Evolutionary conservation across 352 stramenopile species (phyloP), one percentile per base, ranked within the genome.

Genomic region (Plasmopara halstedii): DNA sequence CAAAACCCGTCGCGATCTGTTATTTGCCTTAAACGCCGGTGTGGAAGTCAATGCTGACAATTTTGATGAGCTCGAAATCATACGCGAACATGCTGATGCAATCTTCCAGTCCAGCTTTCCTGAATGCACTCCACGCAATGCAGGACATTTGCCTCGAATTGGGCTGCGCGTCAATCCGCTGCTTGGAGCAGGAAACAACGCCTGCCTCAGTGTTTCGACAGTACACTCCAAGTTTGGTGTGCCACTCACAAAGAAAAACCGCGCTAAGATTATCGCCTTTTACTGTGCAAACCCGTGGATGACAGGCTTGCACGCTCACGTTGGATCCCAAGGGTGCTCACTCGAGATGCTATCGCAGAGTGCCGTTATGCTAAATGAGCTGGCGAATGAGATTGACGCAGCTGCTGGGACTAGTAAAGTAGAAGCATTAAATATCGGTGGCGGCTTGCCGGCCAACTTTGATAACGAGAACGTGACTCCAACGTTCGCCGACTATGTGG

Each of bases 21-120:
- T 70, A 23, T 88, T 88, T 37, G 84, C 86, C 6, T 75, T 97
- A 25, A 73, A 73, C 17, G 65, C 77, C 14, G 85, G 89, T 15
- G 73, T 95, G 19, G 70, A 94, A 39, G 64, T 97, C 22, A 97
- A 97, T 62, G 70, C 83, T 23, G 91, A 97, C 68, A 97, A 88
- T 59, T 85, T 87, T 44, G 62, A 94, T 42, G 70, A 96, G 48
- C 70, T 96, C 15, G 59, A 96, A 33, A 79, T 97, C 33, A 87
- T 89, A 45, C 72, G 63, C 3, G 64, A 81, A 46, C 67, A 83
- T 46, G 82, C 94, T 6, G 74, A 96, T 31, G 85, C 88, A 20
- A 82, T 96, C 32, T 93, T 96, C 46, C 86, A 95, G 52, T 82
- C 67, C 39, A 89, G 76, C 62, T 79, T 84, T 47, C 62, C 62